Conservation (phyloP, 1,139 yeast species). For the Sugiyamaella pinicola region DNA sequence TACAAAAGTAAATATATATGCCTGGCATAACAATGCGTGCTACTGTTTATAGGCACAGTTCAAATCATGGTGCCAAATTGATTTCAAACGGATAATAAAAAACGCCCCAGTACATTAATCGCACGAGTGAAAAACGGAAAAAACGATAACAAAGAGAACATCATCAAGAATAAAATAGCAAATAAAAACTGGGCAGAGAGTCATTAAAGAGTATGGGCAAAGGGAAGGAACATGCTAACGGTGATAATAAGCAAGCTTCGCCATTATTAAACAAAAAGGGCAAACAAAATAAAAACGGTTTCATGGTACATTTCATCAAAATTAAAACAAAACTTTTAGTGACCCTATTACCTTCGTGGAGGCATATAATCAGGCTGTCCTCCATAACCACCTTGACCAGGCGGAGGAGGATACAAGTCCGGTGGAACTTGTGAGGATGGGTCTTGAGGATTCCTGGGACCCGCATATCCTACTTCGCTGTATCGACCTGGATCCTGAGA, state of each 20-base stretch:
- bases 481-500: background rate
- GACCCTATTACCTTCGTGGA: conserved; percentile 4
- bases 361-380: conserved; percentile 13
- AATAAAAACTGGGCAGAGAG: background rate
- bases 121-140: background rate
- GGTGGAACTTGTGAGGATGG: conserved; percentile 8
- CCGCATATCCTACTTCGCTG: conserved; percentile 10
- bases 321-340: conserved; percentile 1
- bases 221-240: background rate
- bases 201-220: background rate
- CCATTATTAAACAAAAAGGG: conserved; percentile 1
- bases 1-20: conserved; percentile 3
- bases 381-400: conserved; percentile 13
- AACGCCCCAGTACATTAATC: conserved; percentile 1
- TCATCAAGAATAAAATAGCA: conserved; percentile 7
- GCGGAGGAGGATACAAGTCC: conserved; percentile 12
- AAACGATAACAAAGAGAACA: background rate
- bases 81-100: background rate
- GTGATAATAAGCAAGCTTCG: background rate
- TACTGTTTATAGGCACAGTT: no score
- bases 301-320: conserved; percentile 3
- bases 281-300: no score
- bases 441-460: conserved; percentile 8
- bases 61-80: background rate
- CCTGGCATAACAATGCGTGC: background rate